Base-by-base conservation (phyloP, 345 rosid species). In the Eucalyptus regnans region DNA sequence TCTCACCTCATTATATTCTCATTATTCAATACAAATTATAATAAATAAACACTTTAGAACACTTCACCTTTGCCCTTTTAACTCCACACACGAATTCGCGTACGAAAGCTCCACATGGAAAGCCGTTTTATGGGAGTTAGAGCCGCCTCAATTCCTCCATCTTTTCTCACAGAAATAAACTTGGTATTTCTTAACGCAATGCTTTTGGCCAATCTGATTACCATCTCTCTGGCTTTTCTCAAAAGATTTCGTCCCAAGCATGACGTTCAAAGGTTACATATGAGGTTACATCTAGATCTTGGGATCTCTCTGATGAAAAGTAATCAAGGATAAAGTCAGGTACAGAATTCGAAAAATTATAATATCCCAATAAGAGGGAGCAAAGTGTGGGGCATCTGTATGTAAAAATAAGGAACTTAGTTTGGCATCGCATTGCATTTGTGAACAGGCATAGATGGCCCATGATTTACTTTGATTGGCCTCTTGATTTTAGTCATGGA, bases 361-460 rank as follows among this genome's bases (percentile, higher is more conserved):
- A 52, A 52, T 52, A 52, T 52, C 3, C 58, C 1, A 52, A 52
- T 7, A 18, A 52, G 23, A 3, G 58, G 58, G 58, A 52, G 58
- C 9, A 52, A 52, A 18, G 58, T 7, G 9, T 52, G 23, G 4
- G 10, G 23, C 9, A 52, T 52, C 4, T 9, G 0, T 3, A 52
- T 7, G 1, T 52, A 52, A 52, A 52, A 52, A 52, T 7, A 52
- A 52, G 4, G 23, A 52, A 18, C 1, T 0, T 9, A 18, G 2
- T 52, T 52, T 52, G 4, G 1, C 56, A 52, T 52, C 4, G 0
- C 23, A 18, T 52, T 0, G 23, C 56, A 3, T 52, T 52, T 52
- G 56, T 0, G 9, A 52, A 18, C 9, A 52, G 2, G 56, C 23
- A 52, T 52, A 52, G 9, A 52, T 1, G 1, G 9, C 23, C 2